A percentile compares a stretch with the other conserved stretches of the same genome.
These are phyloP conservation scores for Zygoascus sp. DNA, from an alignment of 1,139 yeast species.

Conservation along the genomic window DNA sequence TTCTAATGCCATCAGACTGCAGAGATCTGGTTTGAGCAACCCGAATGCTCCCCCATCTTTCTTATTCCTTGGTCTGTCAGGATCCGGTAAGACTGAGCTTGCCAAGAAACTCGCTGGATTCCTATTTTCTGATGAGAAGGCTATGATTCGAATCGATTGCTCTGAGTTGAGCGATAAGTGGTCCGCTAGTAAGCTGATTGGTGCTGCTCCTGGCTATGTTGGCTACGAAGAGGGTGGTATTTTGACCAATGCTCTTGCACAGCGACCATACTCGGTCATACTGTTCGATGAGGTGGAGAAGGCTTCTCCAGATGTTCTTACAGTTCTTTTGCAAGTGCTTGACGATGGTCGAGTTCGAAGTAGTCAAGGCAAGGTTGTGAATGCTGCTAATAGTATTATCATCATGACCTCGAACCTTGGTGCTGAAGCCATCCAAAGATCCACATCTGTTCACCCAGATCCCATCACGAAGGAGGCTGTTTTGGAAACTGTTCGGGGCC, in stretches of 20 bases:
- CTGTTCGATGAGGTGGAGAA: slow-evolving; percentile 96
- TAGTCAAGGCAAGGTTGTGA: slow-evolving; percentile 88
- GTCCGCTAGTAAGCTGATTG: slow-evolving; percentile 89
- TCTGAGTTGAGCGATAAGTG: slow-evolving; percentile 94
- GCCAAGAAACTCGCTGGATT: slow-evolving; percentile 96
- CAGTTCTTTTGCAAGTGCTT: slow-evolving; percentile 80
- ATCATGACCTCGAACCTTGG: slow-evolving; percentile 98
- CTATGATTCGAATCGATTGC: slow-evolving; percentile 96
- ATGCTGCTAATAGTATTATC: slow-evolving; percentile 85
- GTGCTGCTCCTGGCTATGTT: slow-evolving; percentile 98
- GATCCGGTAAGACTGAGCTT: slow-evolving; percentile 97
- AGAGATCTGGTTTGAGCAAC: slow-evolving; percentile 93
- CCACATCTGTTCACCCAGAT: slow-evolving; percentile 52
- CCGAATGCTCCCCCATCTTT: slow-evolving; percentile 97
- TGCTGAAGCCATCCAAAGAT: slow-evolving; percentile 77
- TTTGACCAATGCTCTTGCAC: slow-evolving; percentile 81
- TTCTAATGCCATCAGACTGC: slow-evolving; percentile 86
- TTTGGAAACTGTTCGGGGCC: slow-evolving; percentile 78
- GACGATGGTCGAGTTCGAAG: slow-evolving; percentile 97
- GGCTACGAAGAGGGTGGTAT: slow-evolving; percentile 98
- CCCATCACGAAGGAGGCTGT: slow-evolving; percentile 68
- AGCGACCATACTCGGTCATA: slow-evolving; percentile 92
- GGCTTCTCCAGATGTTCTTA: slow-evolving; percentile 98
- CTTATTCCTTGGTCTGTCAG: slow-evolving; percentile 90
- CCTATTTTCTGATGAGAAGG: slow-evolving; percentile 90